phyloP scores from a whole-genome alignment of 2,329 filamentous ascomycete genomes.

The Alternaria consortialis region DNA sequence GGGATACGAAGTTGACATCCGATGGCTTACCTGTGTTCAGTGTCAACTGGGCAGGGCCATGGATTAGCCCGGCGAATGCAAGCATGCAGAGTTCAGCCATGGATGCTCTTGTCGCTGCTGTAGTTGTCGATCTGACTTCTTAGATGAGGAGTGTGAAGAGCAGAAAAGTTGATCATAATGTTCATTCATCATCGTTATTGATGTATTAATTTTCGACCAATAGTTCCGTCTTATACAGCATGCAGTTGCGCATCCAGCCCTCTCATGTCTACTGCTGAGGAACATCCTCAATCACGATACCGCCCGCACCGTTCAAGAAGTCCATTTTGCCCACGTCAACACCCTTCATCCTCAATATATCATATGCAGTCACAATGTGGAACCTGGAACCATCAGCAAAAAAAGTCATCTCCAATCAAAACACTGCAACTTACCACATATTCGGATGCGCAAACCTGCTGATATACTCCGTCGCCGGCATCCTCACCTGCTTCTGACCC shows the following conservation, averaged over 20 bases:
- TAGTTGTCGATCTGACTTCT: fast-evolving
- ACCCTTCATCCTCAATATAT: constrained; percentile 68
- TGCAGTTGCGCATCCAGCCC: background rate
- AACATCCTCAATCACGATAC: background rate
- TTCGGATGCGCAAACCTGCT: constrained; percentile 64
- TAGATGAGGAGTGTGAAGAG: background rate
- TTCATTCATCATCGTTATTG: background rate
- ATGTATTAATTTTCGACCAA: background rate
- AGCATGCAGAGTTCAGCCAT: constrained; percentile 71
- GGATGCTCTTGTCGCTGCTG: constrained; percentile 67
- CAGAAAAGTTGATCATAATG: background rate
- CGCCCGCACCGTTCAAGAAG: constrained; percentile 54
- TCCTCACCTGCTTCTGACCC: constrained; percentile 47
- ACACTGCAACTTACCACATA: constrained; percentile 53
- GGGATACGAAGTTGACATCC: constrained; percentile 61
- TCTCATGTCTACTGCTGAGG: background rate
- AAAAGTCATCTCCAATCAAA: background rate
- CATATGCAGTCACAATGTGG: constrained; percentile 68
- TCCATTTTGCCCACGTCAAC: constrained; percentile 69
- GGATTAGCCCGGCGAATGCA: constrained; percentile 60
- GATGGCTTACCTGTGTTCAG: constrained; percentile 55
- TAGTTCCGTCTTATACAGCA: background rate
- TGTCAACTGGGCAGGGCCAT: constrained; percentile 72
- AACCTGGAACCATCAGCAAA: constrained; percentile 54
- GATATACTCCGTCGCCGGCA: constrained; percentile 59